phyloP scores from a whole-genome alignment of 805 yeast genomes.

The Yamadazyma sp. region DNA sequence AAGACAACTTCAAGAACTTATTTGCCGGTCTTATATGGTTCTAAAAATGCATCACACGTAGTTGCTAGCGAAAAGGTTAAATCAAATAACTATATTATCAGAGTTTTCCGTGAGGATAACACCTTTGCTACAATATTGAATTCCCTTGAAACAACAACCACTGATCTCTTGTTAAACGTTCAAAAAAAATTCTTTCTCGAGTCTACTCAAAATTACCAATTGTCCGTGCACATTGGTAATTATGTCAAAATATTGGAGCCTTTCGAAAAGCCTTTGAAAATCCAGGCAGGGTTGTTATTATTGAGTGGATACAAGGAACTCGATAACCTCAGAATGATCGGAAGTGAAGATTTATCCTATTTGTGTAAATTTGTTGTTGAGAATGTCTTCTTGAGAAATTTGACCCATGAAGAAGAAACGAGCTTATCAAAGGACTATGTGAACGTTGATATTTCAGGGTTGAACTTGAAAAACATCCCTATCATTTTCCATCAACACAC shows the following conservation, averaged over 20 bases:
- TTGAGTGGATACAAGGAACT: slow-evolving; percentile 76
- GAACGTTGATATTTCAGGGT: slow-evolving; percentile 68
- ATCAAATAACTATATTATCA: slow-evolving; percentile 50
- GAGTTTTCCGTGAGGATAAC: slow-evolving; percentile 81
- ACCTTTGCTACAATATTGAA: slow-evolving; percentile 83
- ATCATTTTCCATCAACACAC: slow-evolving; percentile 78
- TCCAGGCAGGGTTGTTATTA: slow-evolving; percentile 70
- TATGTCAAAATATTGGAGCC: slow-evolving; percentile 69
- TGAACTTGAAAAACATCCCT: slow-evolving; percentile 82
- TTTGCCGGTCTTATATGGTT: slow-evolving; percentile 38
- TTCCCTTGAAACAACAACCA: slow-evolving; percentile 72
- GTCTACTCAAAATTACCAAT: slow-evolving; percentile 67
- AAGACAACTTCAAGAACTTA: background rate
- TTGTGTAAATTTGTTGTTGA: slow-evolving; percentile 78
- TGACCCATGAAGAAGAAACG: slow-evolving; percentile 71
- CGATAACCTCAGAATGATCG: slow-evolving; percentile 77
- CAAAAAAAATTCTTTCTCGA: slow-evolving; percentile 78
- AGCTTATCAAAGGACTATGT: slow-evolving; percentile 63
- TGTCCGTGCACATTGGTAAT: slow-evolving; percentile 74
- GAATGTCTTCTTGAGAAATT: slow-evolving; percentile 57
- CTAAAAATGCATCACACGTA: slow-evolving; percentile 21
- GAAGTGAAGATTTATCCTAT: slow-evolving; percentile 80
- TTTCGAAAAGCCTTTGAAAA: slow-evolving; percentile 72
- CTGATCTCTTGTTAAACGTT: slow-evolving; percentile 67
- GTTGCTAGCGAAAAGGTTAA: slow-evolving; percentile 16